Evolutionary conservation across 768 basidiomycete genomes (phyloP).

Genomic region (Tylopilus balloui): DNA sequence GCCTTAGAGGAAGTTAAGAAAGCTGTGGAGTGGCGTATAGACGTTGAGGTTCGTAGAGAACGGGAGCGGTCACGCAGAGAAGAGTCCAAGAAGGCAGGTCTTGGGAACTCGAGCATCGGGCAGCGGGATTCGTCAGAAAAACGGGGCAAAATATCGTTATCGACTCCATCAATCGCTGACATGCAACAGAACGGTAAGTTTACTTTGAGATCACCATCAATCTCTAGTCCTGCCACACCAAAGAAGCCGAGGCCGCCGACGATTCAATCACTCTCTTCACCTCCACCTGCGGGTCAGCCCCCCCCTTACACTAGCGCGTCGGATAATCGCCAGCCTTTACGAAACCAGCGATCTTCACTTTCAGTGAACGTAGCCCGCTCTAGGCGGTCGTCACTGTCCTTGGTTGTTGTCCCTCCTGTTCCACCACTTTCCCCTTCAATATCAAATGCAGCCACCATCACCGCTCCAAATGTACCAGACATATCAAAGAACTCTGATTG

Average conservation of each 20-base stretch:
- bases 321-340: slow-evolving; percentile 34
- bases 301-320: slow-evolving; percentile 55
- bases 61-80: slow-evolving; percentile 68
- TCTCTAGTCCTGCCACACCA: slow-evolving; percentile 13
- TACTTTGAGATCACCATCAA: slow-evolving; percentile 17
- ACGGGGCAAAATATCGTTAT: slow-evolving; percentile 43
- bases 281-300: slow-evolving; percentile 48
- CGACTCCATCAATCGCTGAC: slow-evolving; percentile 42
- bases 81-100: slow-evolving; percentile 50
- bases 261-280: slow-evolving; percentile 17
- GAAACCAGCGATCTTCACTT: slow-evolving; percentile 39
- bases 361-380: slow-evolving; percentile 43
- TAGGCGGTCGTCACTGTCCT: slow-evolving; percentile 51
- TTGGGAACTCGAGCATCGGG: slow-evolving; percentile 34
- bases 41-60: slow-evolving; percentile 72
- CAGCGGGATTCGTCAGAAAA: slow-evolving; percentile 46
- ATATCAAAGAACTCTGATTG: slow-evolving; percentile 61
- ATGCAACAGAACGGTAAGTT: slow-evolving; percentile 19
- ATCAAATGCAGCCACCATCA: slow-evolving; percentile 32
- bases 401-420: slow-evolving; percentile 47
- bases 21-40: slow-evolving; percentile 84
- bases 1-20: slow-evolving; percentile 83
- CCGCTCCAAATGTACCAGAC: slow-evolving; percentile 34
- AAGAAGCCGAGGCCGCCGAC: slow-evolving; percentile 29
- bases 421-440: slow-evolving; percentile 34